Evolutionary conservation across 2,329 filamentous ascomycete species (phyloP), one percentile per base, ranked within the genome.

Genomic region (Phyllachora maydis): DNA sequence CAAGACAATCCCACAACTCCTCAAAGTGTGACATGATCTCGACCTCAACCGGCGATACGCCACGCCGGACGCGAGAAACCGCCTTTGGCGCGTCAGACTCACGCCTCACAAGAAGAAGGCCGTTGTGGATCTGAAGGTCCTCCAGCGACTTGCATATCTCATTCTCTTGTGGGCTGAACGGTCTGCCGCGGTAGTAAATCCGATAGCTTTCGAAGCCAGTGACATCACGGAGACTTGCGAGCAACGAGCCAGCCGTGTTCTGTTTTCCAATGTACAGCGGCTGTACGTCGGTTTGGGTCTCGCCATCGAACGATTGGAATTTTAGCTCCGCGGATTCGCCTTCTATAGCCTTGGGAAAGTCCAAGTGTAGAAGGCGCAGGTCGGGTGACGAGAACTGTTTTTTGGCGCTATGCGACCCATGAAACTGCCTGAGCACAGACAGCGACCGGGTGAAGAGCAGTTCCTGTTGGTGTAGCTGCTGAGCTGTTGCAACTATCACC

Each of bases 11-110:
- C 59, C 88, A 92, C 13, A 98, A 50, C 30, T 85, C 70, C 25
- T 78, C 63, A 37, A 92, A 91, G 43, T 90, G 77, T 27, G 69
- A 61, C 34, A 88, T 52, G 12, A 95, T 70, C 35, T 85, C 77
- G 8, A 65, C 59, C 40, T 95, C 81, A 3, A 95, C 59, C 17
- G 51, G 60, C 31, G 52, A 69, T 22, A 52, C 62, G 23, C 51
- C 65, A 24, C 47, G 57, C 30, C 52, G 55, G 24, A 59, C 47
- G 15, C 54, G 39, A 30, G 52, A 35, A 14, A 56, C 40, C 27
- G 52, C 45, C 6, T 49, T 41, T 1, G 30, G 25, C n/a, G 47
- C 39, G 9, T 59, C 54, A 11, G 59, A 54, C 20, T 67, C 61
- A 10, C 59, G 56, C 34, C 66, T 72, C 21, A 82, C 57, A 11